Percentiles rank a stretch among this genome's conserved stretches.
Conservation (phyloP, 352 stramenopile species). For the Pythium oligandrum region DNA sequence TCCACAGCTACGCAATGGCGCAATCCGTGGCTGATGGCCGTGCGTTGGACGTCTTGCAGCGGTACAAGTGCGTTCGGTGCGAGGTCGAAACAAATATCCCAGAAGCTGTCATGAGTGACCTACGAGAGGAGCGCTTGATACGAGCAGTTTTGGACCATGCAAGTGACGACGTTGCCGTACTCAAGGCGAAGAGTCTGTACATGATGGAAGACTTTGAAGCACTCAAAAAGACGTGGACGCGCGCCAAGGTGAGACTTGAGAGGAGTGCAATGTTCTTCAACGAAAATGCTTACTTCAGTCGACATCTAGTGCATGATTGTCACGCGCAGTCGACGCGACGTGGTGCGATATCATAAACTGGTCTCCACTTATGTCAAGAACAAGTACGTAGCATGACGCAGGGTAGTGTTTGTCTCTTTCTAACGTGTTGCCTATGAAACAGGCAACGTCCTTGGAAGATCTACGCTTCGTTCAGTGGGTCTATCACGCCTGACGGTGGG, state of each 20-base stretch:
- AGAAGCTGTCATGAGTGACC: slow-evolving; percentile 21
- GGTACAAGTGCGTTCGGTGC: slow-evolving; percentile 57
- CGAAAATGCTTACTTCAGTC: background rate
- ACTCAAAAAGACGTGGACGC: slow-evolving; percentile 14
- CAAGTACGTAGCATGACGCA: slow-evolving; percentile 20
- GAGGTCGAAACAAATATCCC: slow-evolving; percentile 57
- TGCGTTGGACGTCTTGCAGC: slow-evolving; percentile 58
- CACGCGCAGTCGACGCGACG: slow-evolving; percentile 68
- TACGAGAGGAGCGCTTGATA: slow-evolving; percentile 23
- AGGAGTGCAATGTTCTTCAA: no score
- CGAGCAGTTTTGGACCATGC: slow-evolving; percentile 54
- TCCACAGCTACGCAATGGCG: slow-evolving; percentile 73
- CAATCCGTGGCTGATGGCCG: slow-evolving; percentile 44
- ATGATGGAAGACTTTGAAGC: slow-evolving; percentile 72
- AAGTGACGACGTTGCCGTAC: slow-evolving; percentile 51
- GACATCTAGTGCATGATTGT: slow-evolving; percentile 70
- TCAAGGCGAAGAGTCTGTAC: slow-evolving; percentile 63
- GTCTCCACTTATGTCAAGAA: slow-evolving; percentile 53
- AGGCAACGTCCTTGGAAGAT: slow-evolving; percentile 52
- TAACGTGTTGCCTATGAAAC: background rate
- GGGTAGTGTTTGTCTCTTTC: no score
- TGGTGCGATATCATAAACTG: slow-evolving; percentile 69
- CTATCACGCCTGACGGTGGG: slow-evolving; percentile 17
- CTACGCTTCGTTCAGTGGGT: slow-evolving; percentile 68
- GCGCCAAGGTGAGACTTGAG: slow-evolving; percentile 25